Evolutionary conservation across 768 basidiomycete genomes (phyloP).

Genomic region (Leccinum rimulosum): DNA sequence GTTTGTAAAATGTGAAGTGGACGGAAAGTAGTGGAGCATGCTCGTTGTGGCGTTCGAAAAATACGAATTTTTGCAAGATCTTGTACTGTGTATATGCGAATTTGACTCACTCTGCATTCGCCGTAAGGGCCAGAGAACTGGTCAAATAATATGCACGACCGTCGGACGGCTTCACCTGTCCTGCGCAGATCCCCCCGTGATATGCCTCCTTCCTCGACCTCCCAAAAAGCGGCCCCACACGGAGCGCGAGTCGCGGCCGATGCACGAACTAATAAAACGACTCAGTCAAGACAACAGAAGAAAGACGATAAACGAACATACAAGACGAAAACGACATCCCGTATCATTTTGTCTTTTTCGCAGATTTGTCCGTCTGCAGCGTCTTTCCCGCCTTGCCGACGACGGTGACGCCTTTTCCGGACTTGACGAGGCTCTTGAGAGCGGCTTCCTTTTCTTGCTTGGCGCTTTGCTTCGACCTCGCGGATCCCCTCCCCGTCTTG

Average conservation of each 20-base stretch:
- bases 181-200: neutral
- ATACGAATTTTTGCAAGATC: no score
- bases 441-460: conserved; percentile 86
- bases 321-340: neutral
- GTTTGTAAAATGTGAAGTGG: no score
- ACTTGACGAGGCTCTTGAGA: conserved; percentile 77
- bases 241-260: neutral
- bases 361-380: conserved; percentile 21
- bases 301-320: conserved; percentile 2
- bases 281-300: neutral
- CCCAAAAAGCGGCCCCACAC: neutral
- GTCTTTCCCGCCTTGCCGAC: conserved; percentile 64
- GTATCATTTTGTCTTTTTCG: conserved; percentile 27
- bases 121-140: neutral
- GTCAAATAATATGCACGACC: neutral
- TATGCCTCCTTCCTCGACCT: neutral
- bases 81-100: neutral
- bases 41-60: no score
- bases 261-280: neutral
- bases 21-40: no score
- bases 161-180: neutral
- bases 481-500: conserved; percentile 30
- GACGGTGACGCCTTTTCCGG: conserved; percentile 83
- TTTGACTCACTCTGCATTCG: neutral
- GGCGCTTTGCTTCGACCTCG: conserved; percentile 39